A percentile compares a stretch with the other conserved stretches of the same genome.
These are phyloP conservation scores for Rosa chinensis DNA, from an alignment of 306 rosid genomes.

Conservation along the genomic window DNA sequence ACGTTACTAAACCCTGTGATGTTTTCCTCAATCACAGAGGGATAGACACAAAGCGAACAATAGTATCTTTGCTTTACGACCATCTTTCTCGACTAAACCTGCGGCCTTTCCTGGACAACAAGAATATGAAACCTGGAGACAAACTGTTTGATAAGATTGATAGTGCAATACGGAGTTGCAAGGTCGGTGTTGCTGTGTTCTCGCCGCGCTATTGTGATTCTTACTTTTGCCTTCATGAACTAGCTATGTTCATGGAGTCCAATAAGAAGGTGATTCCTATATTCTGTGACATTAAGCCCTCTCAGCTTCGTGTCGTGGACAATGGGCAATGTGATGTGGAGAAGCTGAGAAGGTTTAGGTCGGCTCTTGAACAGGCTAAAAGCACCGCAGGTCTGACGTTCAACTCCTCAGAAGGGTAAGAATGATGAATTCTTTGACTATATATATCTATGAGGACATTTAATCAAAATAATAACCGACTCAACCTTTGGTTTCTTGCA, in stretches of 20 bases:
- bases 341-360: slow-evolving; percentile 42
- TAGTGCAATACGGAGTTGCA: slow-evolving; percentile 50
- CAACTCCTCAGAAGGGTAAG: slow-evolving; percentile 72
- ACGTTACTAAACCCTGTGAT: slow-evolving; percentile 46
- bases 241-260: slow-evolving; percentile 61
- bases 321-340: slow-evolving; percentile 33
- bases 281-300: slow-evolving; percentile 78
- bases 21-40: slow-evolving; percentile 84
- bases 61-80: slow-evolving; percentile 68
- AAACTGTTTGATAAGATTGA: slow-evolving; percentile 77
- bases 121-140: slow-evolving; percentile 87
- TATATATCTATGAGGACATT: neutral
- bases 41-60: slow-evolving; percentile 65
- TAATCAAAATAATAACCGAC: neutral
- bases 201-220: slow-evolving; percentile 81
- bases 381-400: slow-evolving; percentile 60
- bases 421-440: neutral
- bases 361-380: slow-evolving; percentile 74
- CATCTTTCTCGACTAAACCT: slow-evolving; percentile 42
- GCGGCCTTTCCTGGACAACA: slow-evolving; percentile 72
- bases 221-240: slow-evolving; percentile 81
- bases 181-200: slow-evolving; percentile 72
- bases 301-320: slow-evolving; percentile 46
- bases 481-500: slow-evolving; percentile 20
- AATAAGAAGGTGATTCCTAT: slow-evolving; percentile 81